Evolutionary conservation across 208 protist genomes (phyloP), one percentile per base, ranked within the genome.

Genomic region (Balamuthia mandrillaris): DNA sequence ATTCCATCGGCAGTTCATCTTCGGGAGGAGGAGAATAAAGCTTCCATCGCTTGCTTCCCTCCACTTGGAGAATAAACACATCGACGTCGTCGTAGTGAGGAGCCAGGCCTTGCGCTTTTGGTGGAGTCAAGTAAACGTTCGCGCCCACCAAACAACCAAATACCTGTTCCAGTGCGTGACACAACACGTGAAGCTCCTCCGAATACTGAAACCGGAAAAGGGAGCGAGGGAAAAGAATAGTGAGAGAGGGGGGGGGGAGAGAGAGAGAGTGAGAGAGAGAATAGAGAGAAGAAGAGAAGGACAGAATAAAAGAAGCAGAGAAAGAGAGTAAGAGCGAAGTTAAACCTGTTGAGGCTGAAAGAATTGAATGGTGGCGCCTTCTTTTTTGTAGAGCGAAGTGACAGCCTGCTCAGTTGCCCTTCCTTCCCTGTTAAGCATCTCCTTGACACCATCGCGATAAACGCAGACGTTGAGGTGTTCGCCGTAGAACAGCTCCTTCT

Each of bases 91-190:
- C 97, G 83, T 97, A 93, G 42, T 60, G 16, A 24, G 45, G 41
- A 86, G 52, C 78, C 18, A 84, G 79, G 12, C 84, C 88, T 37
- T 91, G 90, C 49, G 93, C 94, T 54, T 90, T 86, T 41, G 94
- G 85, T 10, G 96, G 96, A 1, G 96, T 98, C 83, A 97, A 93
- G 91, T 98, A 98, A 70, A 94, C 93, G 91, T 98, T 98, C 39
- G 94, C 87, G 18, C 96, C 96, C 58, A 93, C 95, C 60, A 92
- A 92, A 82, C 90, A 95, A 58, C 87, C 85, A 81, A 97, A 97
- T 63, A 94, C 89, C 35, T 88, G 68, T 87, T 98, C 95, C 61
- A 98, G 89, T 9, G 87, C 63, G 0, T 87, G 85, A 31, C 96
- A 86, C 72, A 97, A 93, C 9, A 94, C 93, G 45, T 96, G 93